Base-by-base conservation (phyloP, 345 rosid species). In the Ailanthus altissimus region DNA sequence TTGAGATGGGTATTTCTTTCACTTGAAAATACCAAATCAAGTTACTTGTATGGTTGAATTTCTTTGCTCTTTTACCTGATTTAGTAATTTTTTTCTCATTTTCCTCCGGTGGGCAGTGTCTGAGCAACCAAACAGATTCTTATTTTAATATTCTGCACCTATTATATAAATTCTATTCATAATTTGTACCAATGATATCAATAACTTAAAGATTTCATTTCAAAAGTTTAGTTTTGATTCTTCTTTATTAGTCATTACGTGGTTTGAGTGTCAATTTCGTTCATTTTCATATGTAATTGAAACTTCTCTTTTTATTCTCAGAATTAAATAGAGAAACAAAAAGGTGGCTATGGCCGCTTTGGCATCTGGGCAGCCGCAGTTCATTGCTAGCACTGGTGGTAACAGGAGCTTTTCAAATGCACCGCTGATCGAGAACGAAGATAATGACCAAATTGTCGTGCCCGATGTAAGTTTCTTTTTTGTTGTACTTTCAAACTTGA, bases 381-480 rank as follows among this genome's bases (percentile, higher is more conserved):
- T 94, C 89, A 91, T 94, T 18, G 79, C 89, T 6, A 84, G 95
- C 76, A 78, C 85, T 16, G 97, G 94, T n/a, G 97, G 94, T 36
- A 88, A 79, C 46, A 78, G 82, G 82, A 87, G 91, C 79, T 90
- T 78, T 75, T 87, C 96, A 26, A 84, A 83, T 79, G 81, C 90
- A 21, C 99, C 99, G 0, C 82, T 95, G 70, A 90, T 91, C 73
- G 86, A 88, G 2, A 78, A 81, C 82, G 59, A 85, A 5, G 91
- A 89, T 49, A 25, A 80, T 45, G 78, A 89, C 69, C 96, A 91
- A 80, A 91, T 95, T 66, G 86, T 93, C 25, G 93, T 95, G 49
- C 83, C 99, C 1, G 97, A 95, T 78, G 98, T 94, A 83, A 78
- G 87, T 74, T 47, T 57, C 53, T 42, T 1, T 4, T 57, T 49